A percentile compares a stretch with the other conserved stretches of the same genome.
Conservation (phyloP, 1,139 yeast genomes). For the Taphrina pruni region DNA sequence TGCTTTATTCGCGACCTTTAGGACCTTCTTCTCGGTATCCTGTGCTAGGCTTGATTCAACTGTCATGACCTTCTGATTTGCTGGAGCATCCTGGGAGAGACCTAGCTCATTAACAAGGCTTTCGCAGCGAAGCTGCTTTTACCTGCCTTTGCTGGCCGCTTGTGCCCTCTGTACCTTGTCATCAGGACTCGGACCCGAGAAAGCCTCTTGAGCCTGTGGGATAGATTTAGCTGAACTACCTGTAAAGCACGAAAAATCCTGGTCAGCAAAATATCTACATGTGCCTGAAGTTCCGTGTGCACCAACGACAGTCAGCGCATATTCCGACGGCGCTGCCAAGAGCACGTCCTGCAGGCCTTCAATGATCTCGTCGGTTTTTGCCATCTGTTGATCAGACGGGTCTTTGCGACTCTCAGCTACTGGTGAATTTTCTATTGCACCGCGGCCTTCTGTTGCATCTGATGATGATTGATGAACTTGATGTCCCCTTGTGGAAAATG, state of each 20-base stretch:
- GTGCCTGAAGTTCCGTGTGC: slow-evolving; percentile 4
- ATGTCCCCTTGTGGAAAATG: too few species aligned
- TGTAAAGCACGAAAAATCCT: slow-evolving; percentile 47
- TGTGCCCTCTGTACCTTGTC: slow-evolving; percentile 60
- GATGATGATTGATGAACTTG: background rate
- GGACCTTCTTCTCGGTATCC: background rate
- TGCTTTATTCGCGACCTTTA: slow-evolving; percentile 52
- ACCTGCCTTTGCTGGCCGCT: slow-evolving; percentile 29
- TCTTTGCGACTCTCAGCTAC: background rate
- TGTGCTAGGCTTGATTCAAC: background rate
- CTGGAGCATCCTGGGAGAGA: slow-evolving; percentile 1
- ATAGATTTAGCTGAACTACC: slow-evolving; percentile 55
- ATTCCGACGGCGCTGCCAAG: slow-evolving; percentile 53
- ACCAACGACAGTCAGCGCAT: slow-evolving; percentile 43
- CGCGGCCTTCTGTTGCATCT: background rate
- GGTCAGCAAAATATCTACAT: slow-evolving; percentile 42
- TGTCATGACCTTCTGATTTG: background rate
- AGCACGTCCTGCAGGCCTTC: background rate
- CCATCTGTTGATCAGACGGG: background rate
- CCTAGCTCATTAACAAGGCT: slow-evolving; percentile 39
- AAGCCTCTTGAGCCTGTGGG: slow-evolving; percentile 56
- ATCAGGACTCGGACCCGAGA: slow-evolving; percentile 80
- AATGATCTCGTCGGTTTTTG: background rate
- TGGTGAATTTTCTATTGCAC: background rate
- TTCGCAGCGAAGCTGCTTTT: slow-evolving; percentile 26